Evolutionary conservation across 2,329 filamentous ascomycete genomes (phyloP).

Genomic region (Penicillium sp.): DNA sequence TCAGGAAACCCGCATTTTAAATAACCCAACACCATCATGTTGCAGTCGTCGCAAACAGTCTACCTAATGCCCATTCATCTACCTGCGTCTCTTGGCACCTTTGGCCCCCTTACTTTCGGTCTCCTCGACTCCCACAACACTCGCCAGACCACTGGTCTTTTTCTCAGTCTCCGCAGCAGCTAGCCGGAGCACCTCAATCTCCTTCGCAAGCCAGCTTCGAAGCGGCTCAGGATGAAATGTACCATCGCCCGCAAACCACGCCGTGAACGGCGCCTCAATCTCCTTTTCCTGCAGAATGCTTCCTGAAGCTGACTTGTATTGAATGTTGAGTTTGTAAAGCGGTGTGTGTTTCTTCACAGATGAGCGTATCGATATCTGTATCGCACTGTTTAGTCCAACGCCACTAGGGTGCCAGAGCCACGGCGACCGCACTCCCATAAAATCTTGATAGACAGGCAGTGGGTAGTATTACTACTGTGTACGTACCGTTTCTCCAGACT

Average conservation of each 20-base stretch:
- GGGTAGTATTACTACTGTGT: not conserved
- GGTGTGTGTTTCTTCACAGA: slow-evolving; percentile 79
- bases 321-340: slow-evolving; percentile 75
- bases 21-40: not conserved
- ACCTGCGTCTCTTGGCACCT: slow-evolving; percentile 22
- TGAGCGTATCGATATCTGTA: slow-evolving; percentile 73
- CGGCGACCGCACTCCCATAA: not conserved
- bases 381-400: not conserved
- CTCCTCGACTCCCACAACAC: slow-evolving; percentile 24
- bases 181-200: slow-evolving; percentile 59
- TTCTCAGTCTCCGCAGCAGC: slow-evolving; percentile 49
- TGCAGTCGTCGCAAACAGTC: not conserved
- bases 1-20: not conserved
- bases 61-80: slow-evolving; percentile 7
- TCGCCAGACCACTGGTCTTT: slow-evolving; percentile 33
- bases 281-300: slow-evolving; percentile 52
- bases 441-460: not conserved
- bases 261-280: slow-evolving; percentile 62
- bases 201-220: slow-evolving; percentile 64
- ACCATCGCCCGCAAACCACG: slow-evolving; percentile 64
- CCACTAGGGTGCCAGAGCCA: not conserved
- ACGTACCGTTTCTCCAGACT: slow-evolving; percentile 67
- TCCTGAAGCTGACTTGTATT: slow-evolving; percentile 44
- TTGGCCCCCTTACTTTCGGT: slow-evolving; percentile 15
- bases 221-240: slow-evolving; percentile 66